A percentile compares a stretch with the other conserved stretches of the same genome.
Evolutionary conservation across 495 filamentous ascomycete genomes (phyloP).

Genomic region (Penicillium odoratum): DNA sequence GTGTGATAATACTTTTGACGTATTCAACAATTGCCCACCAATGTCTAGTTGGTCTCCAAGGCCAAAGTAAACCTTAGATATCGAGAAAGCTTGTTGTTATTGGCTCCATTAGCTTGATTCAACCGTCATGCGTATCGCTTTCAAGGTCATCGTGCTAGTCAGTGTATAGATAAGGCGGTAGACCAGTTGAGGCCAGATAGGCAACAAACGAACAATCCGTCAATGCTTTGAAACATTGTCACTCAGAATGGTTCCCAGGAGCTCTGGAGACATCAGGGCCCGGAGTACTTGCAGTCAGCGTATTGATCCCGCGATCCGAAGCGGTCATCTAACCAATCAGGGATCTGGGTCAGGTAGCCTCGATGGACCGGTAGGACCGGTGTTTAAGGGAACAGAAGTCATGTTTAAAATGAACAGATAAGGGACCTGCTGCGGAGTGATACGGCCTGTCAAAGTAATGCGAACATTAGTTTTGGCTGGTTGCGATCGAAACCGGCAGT

Average conservation of each 20-base stretch:
- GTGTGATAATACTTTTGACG: conserved; percentile 17
- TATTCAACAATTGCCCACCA: conserved; percentile 1
- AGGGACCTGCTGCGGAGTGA: conserved; percentile 2
- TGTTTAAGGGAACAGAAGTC: conserved; percentile 11
- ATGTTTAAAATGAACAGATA: conserved; percentile 7
- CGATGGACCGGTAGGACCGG: neutral
- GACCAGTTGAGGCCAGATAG: neutral
- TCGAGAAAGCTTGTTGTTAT: neutral
- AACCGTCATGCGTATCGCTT: neutral
- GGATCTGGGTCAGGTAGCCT: neutral
- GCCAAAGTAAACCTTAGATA: neutral
- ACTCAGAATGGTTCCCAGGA: conserved; percentile 11
- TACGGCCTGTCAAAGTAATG: neutral
- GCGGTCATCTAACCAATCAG: conserved; percentile 6
- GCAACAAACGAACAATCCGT: neutral
- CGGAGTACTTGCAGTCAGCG: neutral
- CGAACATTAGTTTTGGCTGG: conserved; percentile 5
- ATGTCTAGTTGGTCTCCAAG: neutral
- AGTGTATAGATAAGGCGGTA: neutral
- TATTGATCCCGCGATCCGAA: conserved; percentile 10
- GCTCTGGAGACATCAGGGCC: conserved; percentile 5
- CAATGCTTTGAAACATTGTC: conserved; percentile 23
- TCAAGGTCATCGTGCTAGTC: neutral
- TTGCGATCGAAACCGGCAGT: conserved; percentile 8
- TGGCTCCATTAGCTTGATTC: neutral